Evolutionary conservation across 2,329 filamentous ascomycete species (phyloP), one percentile per base, ranked within the genome.

Genomic region (Alternaria sp.): DNA sequence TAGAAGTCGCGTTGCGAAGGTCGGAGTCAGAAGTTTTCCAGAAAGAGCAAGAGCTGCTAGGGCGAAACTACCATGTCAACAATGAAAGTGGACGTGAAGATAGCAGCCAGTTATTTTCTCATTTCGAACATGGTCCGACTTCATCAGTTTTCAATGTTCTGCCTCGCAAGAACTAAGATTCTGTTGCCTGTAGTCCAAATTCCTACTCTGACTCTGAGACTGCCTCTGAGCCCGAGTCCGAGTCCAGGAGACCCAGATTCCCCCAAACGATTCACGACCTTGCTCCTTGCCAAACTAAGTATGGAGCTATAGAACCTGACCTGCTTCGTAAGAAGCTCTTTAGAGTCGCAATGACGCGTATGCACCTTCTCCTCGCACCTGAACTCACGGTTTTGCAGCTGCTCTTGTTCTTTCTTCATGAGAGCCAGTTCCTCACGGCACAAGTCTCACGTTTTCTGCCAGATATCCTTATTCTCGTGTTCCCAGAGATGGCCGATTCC

Each of bases 21-120:
- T 3, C 5, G 2, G 37, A 40, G 17, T 23, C 37, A 40, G 5
- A 40, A 23, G 37, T 11, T 2, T 40, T 23, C 37, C 37, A 40
- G 3, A 40, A 40, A 23, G 17, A 40, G 37, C 37, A 40, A 6
- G 37, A 13, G 37, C 37, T 17, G 13, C 37, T 40, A 40, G 37
- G 17, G 37, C 37, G 17, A 40, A 40, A 7, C 0, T 0, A 1
- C 37, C 0, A 3, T n/a, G 37, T 3, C 0, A 13, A 0, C 5
- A 2, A 21, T 40, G 37, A 40, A 40, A 0, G 17, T 40, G 37
- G 13, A 7, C 4, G 37, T 3, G 17, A 39, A 23, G 9, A 39
- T 0, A 13, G 1, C 11, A 1, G 23, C 37, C 0, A 5, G 2
- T 17, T 9, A 23, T 39, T 17, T 21, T 4, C 2, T 3, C 8